A percentile compares a stretch with the other conserved stretches of the same genome.
Evolutionary conservation across 371 early-diverging fungal species (phyloP).

Genomic region (Neoconidiobolus thromboides): DNA sequence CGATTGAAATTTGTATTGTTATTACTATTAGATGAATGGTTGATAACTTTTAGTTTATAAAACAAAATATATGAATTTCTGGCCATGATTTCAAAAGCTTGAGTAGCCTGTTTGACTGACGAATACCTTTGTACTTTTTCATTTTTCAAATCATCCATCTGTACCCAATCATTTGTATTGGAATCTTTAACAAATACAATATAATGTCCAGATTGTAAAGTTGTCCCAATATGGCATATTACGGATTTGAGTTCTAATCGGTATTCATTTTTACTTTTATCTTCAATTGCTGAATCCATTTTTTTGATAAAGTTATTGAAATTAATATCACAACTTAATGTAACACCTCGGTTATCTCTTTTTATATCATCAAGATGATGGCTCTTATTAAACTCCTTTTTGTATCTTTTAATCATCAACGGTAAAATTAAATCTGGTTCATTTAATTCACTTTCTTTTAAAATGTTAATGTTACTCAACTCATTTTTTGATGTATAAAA

Average conservation of each 20-base stretch:
- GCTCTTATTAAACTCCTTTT: constrained; percentile 14
- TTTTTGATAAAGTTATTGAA: constrained; percentile 22
- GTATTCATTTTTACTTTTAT: constrained; percentile 16
- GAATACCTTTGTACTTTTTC: background rate
- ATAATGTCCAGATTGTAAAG: constrained; percentile 30
- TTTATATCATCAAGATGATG: constrained; percentile 4
- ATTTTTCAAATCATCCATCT: background rate
- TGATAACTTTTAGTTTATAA: background rate
- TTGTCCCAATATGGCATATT: constrained; percentile 27
- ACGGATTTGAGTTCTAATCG: constrained; percentile 27
- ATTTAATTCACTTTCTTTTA: constrained; percentile 15
- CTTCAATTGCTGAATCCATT: constrained; percentile 2
- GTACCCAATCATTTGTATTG: background rate
- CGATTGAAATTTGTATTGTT: background rate
- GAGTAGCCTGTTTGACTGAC: background rate
- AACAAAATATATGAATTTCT: background rate
- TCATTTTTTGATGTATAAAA: constrained; percentile 34
- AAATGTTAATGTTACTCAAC: constrained; percentile 11
- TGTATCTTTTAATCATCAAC: constrained; percentile 31
- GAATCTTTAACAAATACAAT: constrained; percentile 10
- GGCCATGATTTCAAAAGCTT: background rate
- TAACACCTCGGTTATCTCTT: constrained; percentile 20
- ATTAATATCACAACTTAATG: constrained; percentile 22
- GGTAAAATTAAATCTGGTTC: constrained; percentile 24
- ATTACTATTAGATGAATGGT: no score